These are phyloP conservation scores for Wickerhamiella sorbophila DNA, from an alignment of 805 yeast species.

Conservation along the genomic window DNA sequence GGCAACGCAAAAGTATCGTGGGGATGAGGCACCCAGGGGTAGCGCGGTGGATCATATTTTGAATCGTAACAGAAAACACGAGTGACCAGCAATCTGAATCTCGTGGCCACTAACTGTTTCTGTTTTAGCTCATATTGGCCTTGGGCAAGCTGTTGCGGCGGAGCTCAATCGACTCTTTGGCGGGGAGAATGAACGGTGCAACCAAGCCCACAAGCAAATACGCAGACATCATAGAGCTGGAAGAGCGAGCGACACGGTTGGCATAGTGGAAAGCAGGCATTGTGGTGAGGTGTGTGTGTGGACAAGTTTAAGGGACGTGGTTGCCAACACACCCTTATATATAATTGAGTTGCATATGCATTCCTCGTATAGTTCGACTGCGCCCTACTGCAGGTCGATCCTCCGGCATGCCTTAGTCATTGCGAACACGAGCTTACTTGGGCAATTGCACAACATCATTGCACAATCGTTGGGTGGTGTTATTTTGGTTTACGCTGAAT, in stretches of 20 bases:
- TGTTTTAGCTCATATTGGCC: too few relatives aligned
- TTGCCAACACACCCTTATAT: background rate
- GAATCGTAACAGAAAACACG: too few relatives aligned
- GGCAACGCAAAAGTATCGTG: too few relatives aligned
- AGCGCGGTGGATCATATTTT: too few relatives aligned
- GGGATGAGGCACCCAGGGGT: too few relatives aligned
- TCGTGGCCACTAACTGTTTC: too few relatives aligned
- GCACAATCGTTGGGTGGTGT: background rate
- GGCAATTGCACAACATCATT: background rate
- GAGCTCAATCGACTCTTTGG: constrained; percentile 15
- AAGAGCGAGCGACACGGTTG: constrained; percentile 1
- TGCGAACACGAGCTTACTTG: background rate
- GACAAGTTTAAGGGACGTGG: background rate
- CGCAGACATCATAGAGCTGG: constrained; percentile 12
- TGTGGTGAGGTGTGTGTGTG: background rate
- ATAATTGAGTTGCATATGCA: background rate
- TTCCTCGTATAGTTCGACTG: background rate
- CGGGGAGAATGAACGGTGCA: constrained; percentile 22
- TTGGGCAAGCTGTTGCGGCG: constrained; percentile 2
- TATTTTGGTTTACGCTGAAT: background rate
- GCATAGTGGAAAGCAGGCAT: background rate
- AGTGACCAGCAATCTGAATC: too few relatives aligned
- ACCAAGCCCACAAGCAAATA: constrained; percentile 19
- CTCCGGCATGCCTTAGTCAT: background rate
- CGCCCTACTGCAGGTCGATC: background rate